Evolutionary conservation across 2,329 filamentous ascomycete species (phyloP).

Genomic region (Claviceps paspali): DNA sequence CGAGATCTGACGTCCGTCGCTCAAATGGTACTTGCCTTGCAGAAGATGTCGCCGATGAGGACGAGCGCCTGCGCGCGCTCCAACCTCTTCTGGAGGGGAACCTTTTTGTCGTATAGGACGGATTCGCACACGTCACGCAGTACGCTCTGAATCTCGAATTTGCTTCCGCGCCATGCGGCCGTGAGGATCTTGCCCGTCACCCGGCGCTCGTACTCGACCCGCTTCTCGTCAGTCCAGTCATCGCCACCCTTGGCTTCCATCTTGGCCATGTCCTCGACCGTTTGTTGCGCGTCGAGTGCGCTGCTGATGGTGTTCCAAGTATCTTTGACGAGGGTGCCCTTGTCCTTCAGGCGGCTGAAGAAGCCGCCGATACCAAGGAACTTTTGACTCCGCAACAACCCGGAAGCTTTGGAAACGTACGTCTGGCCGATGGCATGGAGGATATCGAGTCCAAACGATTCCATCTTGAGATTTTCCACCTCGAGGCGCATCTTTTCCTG

Average conservation of each 20-base stretch:
- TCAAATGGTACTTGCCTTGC: conserved; percentile 48
- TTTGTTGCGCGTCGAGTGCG: conserved; percentile 92
- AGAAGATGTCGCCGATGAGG: conserved; percentile 76
- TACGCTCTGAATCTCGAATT: conserved; percentile 96
- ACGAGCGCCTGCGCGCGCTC: conserved; percentile 84
- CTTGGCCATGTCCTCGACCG: conserved; percentile 98
- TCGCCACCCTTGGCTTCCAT: conserved; percentile 89
- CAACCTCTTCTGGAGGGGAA: conserved; percentile 68
- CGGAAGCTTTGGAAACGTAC: conserved; percentile 75
- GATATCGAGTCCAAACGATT: conserved; percentile 93
- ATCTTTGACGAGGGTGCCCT: conserved; percentile 92
- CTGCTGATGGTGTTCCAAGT: conserved; percentile 97
- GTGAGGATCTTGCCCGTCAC: conserved; percentile 97
- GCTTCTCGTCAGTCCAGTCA: conserved; percentile 96
- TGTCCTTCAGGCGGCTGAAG: conserved; percentile 87
- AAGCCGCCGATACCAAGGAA: conserved; percentile 93
- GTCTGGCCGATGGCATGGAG: conserved; percentile 86
- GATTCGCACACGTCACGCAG: conserved; percentile 86
- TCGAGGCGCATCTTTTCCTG: conserved; percentile 88
- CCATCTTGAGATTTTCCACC: conserved; percentile 98
- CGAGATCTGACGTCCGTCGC: no score
- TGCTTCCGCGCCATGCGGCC: conserved; percentile 89
- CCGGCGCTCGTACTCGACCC: conserved; percentile 84
- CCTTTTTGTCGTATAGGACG: conserved; percentile 64
- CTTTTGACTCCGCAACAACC: conserved; percentile 86